Conservation (phyloP, 495 filamentous ascomycete genomes). For the Lophiostoma macrostomum region DNA sequence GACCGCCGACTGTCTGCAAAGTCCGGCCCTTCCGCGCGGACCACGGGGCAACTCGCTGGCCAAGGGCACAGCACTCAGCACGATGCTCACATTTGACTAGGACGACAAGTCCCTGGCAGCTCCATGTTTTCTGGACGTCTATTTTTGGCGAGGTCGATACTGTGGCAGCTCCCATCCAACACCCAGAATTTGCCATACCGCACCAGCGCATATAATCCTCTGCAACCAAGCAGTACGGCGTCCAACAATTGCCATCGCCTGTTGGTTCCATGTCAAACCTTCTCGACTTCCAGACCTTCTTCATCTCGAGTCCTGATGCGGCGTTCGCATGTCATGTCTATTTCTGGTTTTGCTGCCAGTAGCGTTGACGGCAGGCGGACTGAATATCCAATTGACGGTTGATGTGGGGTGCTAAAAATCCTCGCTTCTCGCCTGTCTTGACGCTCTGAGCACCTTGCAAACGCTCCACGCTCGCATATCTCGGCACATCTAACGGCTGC, state of each 20-base stretch:
- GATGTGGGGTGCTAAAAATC: background rate
- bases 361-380: slow-evolving; percentile 8
- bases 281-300: background rate
- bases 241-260: background rate
- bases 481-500: background rate
- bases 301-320: slow-evolving; percentile 9
- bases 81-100: too few species aligned
- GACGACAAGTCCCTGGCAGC: too few species aligned
- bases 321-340: slow-evolving; percentile 12
- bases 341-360: slow-evolving; percentile 18
- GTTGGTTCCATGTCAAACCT: background rate
- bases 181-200: too few species aligned
- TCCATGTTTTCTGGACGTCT: too few species aligned
- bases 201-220: too few species aligned
- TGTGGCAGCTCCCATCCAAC: too few species aligned
- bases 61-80: too few species aligned
- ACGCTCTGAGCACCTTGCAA: slow-evolving; percentile 11
- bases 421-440: slow-evolving; percentile 16
- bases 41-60: too few species aligned
- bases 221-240: too few species aligned
- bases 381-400: background rate
- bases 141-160: too few species aligned
- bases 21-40: background rate
- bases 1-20: too few species aligned
- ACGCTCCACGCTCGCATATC: slow-evolving; percentile 11